These are phyloP conservation scores for Cymbopogon flexuosus DNA, from an alignment of 202 grass and related monocot genomes.

Conservation along the genomic window DNA sequence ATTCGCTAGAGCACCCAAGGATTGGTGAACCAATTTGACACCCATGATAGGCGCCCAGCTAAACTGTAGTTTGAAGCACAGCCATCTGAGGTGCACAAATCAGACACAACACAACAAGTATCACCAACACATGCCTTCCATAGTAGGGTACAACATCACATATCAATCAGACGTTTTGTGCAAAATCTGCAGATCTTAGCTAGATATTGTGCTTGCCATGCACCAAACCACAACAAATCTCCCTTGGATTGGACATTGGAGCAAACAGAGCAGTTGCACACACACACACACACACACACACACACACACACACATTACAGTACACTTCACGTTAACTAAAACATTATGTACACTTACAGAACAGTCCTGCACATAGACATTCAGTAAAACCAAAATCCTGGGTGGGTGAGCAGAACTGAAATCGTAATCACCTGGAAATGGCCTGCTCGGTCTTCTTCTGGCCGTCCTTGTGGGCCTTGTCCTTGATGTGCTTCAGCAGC, in stretches of 20 bases:
- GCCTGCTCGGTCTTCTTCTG: conserved; percentile 78
- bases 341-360: neutral
- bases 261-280: neutral
- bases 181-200: neutral
- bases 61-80: neutral
- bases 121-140: neutral
- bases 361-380: neutral
- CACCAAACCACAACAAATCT: neutral
- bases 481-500: conserved; percentile 69
- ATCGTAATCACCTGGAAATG: conserved; percentile 55
- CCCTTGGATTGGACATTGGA: neutral
- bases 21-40: neutral
- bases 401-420: neutral
- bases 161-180: neutral
- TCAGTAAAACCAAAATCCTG: neutral
- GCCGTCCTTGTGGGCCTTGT: conserved; percentile 72
- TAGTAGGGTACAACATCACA: neutral
- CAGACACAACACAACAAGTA: neutral
- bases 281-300: too few relatives aligned
- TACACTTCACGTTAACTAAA: too few relatives aligned
- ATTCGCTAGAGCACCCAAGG: neutral
- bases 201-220: neutral
- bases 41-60: neutral
- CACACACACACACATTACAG: too few relatives aligned
- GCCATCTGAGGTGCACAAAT: neutral